Base-by-base conservation (phyloP, 2,329 filamentous ascomycete species). In the Phyllachora maydis region DNA sequence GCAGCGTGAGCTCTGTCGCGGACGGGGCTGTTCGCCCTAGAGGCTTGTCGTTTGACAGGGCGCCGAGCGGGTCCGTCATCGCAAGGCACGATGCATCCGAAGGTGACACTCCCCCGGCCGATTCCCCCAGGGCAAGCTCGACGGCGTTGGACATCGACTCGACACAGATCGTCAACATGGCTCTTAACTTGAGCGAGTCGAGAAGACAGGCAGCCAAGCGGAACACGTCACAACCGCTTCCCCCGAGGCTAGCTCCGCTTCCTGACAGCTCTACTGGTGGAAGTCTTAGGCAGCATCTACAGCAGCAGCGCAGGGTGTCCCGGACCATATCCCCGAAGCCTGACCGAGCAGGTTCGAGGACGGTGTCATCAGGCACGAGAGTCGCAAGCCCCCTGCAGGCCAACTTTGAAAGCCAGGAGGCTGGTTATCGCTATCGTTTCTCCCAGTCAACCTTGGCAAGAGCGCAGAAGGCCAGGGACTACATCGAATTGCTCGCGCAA, bases 161-260 rank as follows among this genome's bases (percentile, higher is more conserved):
- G 6, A 67, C 74, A 4, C 78, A 92, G 45, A 90, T 95, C 32
- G 81, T 95, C 19, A 82, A 82, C 38, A 77, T 95, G 64, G 85
- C 85, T 2, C 50, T 95, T 35, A 88, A 74, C 32, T 49, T 95
- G 23, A 91, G 77, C 50, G 81, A 93, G 45, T 78, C 73, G 38
- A 66, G 69, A 32, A 66, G 67, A 39, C 59, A 59, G 47, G 76
- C 56, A 30, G 66, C 51, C 44, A 64, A 54, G 46, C 61, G 52
- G 45, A 68, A 42, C 43, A 59, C 46, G 34, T 65, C 39, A 26
- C 65, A 41, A 40, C 61, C 44, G 26, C 52, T 50, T 17, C 64
- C 49, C 15, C 63, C 54, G 22, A 54, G 49, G 19, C 50, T 60
- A 25, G 51, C 54, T 4, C 61, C 64, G 4, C 38, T 65, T 3